Base-by-base conservation (phyloP, 2,329 filamentous ascomycete species). In the Pseudogymnoascus sp. region DNA sequence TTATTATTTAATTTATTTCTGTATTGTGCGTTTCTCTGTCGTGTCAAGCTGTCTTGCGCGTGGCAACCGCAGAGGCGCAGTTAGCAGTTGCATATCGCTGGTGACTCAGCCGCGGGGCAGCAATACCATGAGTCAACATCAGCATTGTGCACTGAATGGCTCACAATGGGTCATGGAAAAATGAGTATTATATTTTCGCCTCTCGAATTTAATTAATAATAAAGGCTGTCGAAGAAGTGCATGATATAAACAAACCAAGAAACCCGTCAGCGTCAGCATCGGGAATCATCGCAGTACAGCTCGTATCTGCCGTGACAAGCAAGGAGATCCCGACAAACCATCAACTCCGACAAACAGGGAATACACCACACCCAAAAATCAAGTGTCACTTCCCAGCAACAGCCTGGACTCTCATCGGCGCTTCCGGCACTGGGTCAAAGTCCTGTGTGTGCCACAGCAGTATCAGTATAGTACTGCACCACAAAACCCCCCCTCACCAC, bases 11-110 rank as follows among this genome's bases (percentile, higher is more conserved):
- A 12, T 65, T 65, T 64, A 10, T 42, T 64, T 62, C 27, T 41
- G 27, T 29, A 63, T 62, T 51, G 44, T 29, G 27, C 27, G 7
- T 51, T n/a, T n/a, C 3, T n/a, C 9, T 61, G 60, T 12, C 25
- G 29, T 58, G 58, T 61, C 15, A 36, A 61, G 62, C 48, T 58
- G 39, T 42, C 21, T 33, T 27, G 41, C 71, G 68, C 70, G 67
- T 72, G 71, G 70, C 66, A 44, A 71, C 71, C 70, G 69, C 67
- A 17, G 13, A 33, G 44, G 25, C 36, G 36, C 17, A 48, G 44
- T 25, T 13, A 8, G 13, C 13, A 42, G 33, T 38, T 60, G 38
- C 41, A 44, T 48, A 61, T 29, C 27, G 44, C 44, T 51, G 44
- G 44, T 51, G 44, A 51, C 44, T 51, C 44, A 31, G 44, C 44